These are phyloP conservation scores for Cladosporium sp. DNA, from an alignment of 2,329 filamentous ascomycete genomes.

Conservation along the genomic window DNA sequence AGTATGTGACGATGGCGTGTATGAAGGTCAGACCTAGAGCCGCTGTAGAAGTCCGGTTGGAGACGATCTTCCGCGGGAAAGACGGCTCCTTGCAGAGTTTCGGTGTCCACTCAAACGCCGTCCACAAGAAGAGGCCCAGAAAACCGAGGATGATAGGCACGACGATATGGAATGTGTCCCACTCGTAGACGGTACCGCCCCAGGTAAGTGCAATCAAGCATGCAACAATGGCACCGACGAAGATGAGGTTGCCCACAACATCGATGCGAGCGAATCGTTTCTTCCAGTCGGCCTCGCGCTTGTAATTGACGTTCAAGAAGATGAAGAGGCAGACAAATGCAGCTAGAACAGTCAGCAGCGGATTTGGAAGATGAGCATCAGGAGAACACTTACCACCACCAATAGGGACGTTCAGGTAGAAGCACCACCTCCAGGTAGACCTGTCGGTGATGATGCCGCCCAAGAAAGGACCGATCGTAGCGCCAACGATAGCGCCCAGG, in stretches of 20 bases:
- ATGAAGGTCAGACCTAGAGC: conserved; percentile 36
- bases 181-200: conserved; percentile 41
- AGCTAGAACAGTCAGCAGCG: conserved; percentile 5
- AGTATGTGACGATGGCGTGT: conserved; percentile 31
- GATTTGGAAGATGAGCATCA: not conserved
- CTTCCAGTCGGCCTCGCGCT: conserved; percentile 14
- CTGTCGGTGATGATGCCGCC: conserved; percentile 40
- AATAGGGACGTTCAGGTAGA: conserved; percentile 37
- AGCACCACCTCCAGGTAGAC: conserved; percentile 46
- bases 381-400: conserved; percentile 16
- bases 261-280: conserved; percentile 36
- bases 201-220: conserved; percentile 44
- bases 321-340: conserved; percentile 27
- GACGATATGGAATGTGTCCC: conserved; percentile 39
- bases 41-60: conserved; percentile 36
- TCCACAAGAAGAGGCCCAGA: conserved; percentile 31
- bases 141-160: conserved; percentile 43
- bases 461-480: conserved; percentile 37
- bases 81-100: conserved; percentile 7
- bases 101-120: conserved; percentile 8
- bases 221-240: conserved; percentile 38
- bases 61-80: conserved; percentile 35
- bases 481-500: conserved; percentile 40
- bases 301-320: conserved; percentile 37
- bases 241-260: conserved; percentile 40